Percentiles rank a stretch among this genome's conserved stretches.
These are phyloP conservation scores for Brassica rapa DNA, from an alignment of 345 rosid genomes.

Conservation along the genomic window DNA sequence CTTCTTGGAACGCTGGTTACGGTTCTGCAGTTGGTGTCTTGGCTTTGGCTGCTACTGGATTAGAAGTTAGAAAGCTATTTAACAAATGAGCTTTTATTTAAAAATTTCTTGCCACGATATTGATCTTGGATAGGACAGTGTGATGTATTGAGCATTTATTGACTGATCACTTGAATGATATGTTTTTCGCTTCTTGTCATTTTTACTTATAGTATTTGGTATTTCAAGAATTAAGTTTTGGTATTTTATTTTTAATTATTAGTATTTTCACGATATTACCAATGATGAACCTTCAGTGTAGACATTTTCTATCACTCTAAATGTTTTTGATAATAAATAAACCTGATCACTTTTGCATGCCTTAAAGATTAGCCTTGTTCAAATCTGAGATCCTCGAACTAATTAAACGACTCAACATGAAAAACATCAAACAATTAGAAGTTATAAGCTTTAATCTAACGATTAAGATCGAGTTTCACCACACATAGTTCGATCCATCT, in stretches of 20 bases:
- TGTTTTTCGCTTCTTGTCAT: neutral
- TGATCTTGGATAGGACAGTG: conserved; percentile 21
- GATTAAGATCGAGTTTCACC: too few species aligned
- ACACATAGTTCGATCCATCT: too few species aligned
- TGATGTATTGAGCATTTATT: conserved; percentile 31
- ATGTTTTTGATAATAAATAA: too few species aligned
- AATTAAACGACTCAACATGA: too few species aligned
- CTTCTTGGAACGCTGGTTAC: conserved; percentile 66
- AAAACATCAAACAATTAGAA: too few species aligned
- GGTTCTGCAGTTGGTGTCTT: conserved; percentile 53
- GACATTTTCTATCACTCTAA: too few species aligned
- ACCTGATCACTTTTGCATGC: too few species aligned
- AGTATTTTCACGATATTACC: neutral
- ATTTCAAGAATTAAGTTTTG: neutral
- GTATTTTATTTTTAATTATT: neutral
- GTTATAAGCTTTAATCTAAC: too few species aligned
- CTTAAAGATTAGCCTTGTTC: too few species aligned
- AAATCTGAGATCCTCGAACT: too few species aligned
- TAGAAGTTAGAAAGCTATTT: conserved; percentile 54
- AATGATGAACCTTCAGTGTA: too few species aligned
- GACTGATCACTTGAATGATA: neutral
- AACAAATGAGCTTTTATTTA: conserved; percentile 32
- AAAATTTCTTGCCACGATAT: neutral
- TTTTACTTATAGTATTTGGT: neutral
- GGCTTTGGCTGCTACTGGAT: conserved; percentile 36